Conservation (phyloP, 2,329 filamentous ascomycete species). For the Nothomitra cinnamomea region DNA sequence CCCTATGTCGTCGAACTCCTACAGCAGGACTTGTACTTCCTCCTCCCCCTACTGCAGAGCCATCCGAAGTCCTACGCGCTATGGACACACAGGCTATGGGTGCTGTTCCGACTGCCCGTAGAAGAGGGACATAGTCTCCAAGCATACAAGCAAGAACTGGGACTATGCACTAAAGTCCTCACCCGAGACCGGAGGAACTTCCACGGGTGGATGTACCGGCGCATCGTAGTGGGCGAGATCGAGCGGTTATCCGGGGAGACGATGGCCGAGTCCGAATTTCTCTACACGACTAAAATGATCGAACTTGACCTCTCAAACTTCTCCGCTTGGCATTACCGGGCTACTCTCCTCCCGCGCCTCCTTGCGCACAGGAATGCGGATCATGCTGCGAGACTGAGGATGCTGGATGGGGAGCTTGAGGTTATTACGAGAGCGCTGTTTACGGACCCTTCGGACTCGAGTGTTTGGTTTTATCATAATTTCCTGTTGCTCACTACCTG, state of each 20-base stretch:
- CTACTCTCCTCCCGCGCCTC: slow-evolving; percentile 62
- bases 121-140: slow-evolving; percentile 42
- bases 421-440: slow-evolving; percentile 65
- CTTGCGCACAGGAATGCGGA: slow-evolving; percentile 53
- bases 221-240: slow-evolving; percentile 58
- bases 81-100: slow-evolving; percentile 89
- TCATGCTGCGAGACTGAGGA: slow-evolving; percentile 41
- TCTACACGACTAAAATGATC: slow-evolving; percentile 84
- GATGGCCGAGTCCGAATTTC: slow-evolving; percentile 67
- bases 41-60: slow-evolving; percentile 66
- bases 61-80: slow-evolving; percentile 99
- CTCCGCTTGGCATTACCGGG: slow-evolving; percentile 88
- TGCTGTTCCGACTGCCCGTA: slow-evolving; percentile 53
- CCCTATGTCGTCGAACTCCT: no score
- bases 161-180: slow-evolving; percentile 75
- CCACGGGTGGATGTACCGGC: slow-evolving; percentile 87
- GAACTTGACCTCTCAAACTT: slow-evolving; percentile 79
- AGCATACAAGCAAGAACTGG: slow-evolving; percentile 73
- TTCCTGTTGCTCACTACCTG: slow-evolving; percentile 52
- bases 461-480: slow-evolving; percentile 92
- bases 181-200: slow-evolving; percentile 78
- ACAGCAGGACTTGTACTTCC: no score
- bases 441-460: slow-evolving; percentile 85
- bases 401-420: slow-evolving; percentile 65
- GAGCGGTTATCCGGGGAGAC: slow-evolving; percentile 41